Conservation (phyloP, 2,329 filamentous ascomycete species). For the Monilinia vaccinii-corymbosi region DNA sequence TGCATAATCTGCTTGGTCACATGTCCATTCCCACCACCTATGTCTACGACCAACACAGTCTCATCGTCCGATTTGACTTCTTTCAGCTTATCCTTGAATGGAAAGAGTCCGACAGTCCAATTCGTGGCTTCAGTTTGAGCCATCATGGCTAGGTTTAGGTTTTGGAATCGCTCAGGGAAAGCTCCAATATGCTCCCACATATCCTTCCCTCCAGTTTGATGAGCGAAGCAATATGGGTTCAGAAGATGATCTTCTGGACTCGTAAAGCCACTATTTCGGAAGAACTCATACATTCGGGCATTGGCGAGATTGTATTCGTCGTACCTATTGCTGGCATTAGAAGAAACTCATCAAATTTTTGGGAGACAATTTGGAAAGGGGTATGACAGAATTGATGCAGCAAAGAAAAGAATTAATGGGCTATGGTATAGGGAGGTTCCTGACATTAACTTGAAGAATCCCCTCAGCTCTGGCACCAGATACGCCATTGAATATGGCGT, state of each 20-base stretch:
- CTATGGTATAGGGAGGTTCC: background rate
- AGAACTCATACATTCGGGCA: conserved; percentile 20
- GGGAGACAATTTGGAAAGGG: background rate
- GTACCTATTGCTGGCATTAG: conserved; percentile 11
- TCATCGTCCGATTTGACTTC: conserved; percentile 18
- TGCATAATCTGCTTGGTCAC: conserved; percentile 30
- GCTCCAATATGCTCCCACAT: conserved; percentile 25
- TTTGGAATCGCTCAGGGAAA: conserved; percentile 22
- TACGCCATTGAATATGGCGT: conserved; percentile 20
- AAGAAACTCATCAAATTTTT: background rate
- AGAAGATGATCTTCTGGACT: conserved; percentile 17
- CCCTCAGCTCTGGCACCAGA: conserved; percentile 14
- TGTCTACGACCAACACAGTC: conserved; percentile 31
- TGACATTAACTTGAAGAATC: conserved; percentile 14
- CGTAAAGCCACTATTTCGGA: conserved; percentile 17
- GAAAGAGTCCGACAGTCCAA: conserved; percentile 16
- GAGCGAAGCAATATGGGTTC: conserved; percentile 26
- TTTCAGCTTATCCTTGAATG: conserved; percentile 19
- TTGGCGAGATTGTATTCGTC: conserved; percentile 19
- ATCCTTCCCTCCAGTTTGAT: conserved; percentile 18
- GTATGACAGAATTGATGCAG: conserved; percentile 7
- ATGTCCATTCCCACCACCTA: conserved; percentile 35
- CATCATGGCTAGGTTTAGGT: conserved; percentile 26
- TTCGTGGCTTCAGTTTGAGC: conserved; percentile 14
- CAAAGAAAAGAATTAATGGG: background rate